phyloP scores from a whole-genome alignment of 73 alveolate genomes.

The Uronychia setigera region DNA sequence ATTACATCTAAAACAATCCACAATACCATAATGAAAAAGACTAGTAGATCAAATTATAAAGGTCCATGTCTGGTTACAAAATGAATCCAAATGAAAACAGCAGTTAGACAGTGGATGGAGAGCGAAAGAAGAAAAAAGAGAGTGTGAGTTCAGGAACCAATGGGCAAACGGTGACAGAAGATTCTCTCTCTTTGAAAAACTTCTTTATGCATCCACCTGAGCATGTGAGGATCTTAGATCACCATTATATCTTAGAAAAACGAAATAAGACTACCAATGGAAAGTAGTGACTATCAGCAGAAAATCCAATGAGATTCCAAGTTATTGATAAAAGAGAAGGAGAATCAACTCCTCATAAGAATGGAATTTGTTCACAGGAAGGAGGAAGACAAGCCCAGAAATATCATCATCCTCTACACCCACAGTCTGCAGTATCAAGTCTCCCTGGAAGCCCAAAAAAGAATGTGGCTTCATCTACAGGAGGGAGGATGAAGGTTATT shows the following conservation, averaged over 20 bases:
- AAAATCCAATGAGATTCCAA: neutral
- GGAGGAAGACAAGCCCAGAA: no score
- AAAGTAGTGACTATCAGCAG: neutral
- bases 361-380: neutral
- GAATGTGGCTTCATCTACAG: neutral
- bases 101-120: no score
- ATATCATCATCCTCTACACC: neutral
- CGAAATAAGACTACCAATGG: neutral
- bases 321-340: neutral
- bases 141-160: no score
- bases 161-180: no score
- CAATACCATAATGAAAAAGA: no score
- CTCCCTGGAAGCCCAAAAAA: neutral
- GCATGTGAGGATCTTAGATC: neutral
- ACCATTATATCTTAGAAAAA: neutral
- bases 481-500: neutral
- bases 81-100: no score
- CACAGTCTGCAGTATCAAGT: neutral
- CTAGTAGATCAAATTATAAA: no score
- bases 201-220: neutral
- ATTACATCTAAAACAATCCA: no score
- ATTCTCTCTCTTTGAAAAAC: neutral
- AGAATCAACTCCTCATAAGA: neutral
- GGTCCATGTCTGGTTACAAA: no score
- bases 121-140: no score